Base-by-base conservation (phyloP, 345 rosid species). In the Crucihimalaya himalaica region DNA sequence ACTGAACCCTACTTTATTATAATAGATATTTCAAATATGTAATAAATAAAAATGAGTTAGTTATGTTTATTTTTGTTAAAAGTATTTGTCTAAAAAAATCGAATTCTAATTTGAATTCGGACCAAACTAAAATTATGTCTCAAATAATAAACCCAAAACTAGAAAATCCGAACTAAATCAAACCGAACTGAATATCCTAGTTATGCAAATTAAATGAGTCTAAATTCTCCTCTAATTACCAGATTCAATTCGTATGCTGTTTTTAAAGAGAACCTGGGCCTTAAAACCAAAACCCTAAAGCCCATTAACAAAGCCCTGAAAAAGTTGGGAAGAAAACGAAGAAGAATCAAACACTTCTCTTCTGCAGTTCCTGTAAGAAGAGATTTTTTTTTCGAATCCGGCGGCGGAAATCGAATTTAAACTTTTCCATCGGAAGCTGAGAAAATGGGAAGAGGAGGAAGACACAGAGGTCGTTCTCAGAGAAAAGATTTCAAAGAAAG, bases 381-480 rank as follows among this genome's bases (percentile, higher is more conserved):
- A n/a, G 19, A 10, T 10, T 62, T 67, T n/a, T 5, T 75, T 11
- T 75, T 12, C 19, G 35, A 59, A 43, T 51, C 70, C 76, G 80
- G 80, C 76, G 72, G 72, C 76, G 72, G 76, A 77, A 56, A 56
- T 19, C 25, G 4, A 55, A 43, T 0, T 25, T 37, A 37, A 20
- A 34, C 34, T 9, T 9, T 52, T 52, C 53, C 71, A 75, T 27
- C 60, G 25, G 45, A 45, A 72, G 58, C 56, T 29, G 8, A 15
- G 51, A 50, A 29, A 78, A 76, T 83, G 87, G 89, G 86, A 67
- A 79, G 79, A 84, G 83, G 87, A 79, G 84, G 87, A 78, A 86
- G 96, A 34, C 87, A 89, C 32, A 81, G 86, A 74, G 83, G 94
- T 48, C 90, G 92, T 50, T 88, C 99, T 50, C 99, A 92, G 73